Evolutionary conservation across 495 filamentous ascomycete species (phyloP).

Genomic region (Penicillium flavigenum): DNA sequence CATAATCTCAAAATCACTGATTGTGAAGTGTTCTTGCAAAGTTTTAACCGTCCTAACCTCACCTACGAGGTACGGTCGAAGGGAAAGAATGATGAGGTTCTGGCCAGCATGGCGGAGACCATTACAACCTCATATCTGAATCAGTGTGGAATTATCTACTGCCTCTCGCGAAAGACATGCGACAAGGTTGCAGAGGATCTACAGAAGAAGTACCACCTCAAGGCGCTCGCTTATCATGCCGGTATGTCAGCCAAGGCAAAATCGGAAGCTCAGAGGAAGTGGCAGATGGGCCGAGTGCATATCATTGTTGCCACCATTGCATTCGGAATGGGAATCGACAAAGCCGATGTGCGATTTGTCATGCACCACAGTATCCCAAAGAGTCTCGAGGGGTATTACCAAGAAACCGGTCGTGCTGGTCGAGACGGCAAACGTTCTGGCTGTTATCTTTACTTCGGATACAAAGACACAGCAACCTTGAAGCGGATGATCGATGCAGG

Average conservation of each 20-base stretch:
- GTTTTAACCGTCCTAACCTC: constrained; percentile 92
- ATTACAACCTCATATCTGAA: constrained; percentile 64
- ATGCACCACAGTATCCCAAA: constrained; percentile 91
- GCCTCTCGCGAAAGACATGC: constrained; percentile 78
- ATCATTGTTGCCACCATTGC: constrained; percentile 99
- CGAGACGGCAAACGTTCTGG: constrained; percentile 83
- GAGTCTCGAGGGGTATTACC: constrained; percentile 97
- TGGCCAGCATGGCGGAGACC: constrained; percentile 66
- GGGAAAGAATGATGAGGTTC: constrained; percentile 53
- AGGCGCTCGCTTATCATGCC: constrained; percentile 84
- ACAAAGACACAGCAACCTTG: constrained; percentile 62
- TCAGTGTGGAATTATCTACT: constrained; percentile 92
- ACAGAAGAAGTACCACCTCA: constrained; percentile 57
- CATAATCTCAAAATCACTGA: constrained; percentile 77
- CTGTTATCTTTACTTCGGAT: constrained; percentile 87
- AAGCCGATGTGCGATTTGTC: constrained; percentile 91
- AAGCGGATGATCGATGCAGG: constrained; percentile 76
- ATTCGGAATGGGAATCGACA: constrained; percentile 99
- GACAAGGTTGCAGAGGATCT: constrained; percentile 76
- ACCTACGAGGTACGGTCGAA: constrained; percentile 75
- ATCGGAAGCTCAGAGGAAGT: constrained; percentile 65
- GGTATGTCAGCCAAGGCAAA: constrained; percentile 65
- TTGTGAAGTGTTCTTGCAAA: constrained; percentile 78
- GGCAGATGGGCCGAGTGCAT: constrained; percentile 75
- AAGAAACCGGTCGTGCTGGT: constrained; percentile 93